phyloP scores from a whole-genome alignment of 2,329 filamentous ascomycete genomes.

The Cadophora malorum region DNA sequence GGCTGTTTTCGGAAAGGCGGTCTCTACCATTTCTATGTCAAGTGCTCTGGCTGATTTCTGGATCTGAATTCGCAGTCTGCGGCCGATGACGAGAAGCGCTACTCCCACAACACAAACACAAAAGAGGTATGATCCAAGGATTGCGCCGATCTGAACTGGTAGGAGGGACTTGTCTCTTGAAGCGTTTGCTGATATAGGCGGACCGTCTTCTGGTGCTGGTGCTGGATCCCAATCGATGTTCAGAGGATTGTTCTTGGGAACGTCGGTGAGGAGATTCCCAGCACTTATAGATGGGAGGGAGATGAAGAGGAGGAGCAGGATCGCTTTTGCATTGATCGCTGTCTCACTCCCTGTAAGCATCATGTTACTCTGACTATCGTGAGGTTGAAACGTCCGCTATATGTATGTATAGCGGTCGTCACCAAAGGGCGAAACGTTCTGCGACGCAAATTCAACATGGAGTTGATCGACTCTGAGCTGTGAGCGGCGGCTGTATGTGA shows the following conservation, averaged over 20 bases:
- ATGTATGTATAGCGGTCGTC: conserved; percentile 26
- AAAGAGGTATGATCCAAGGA: conserved; percentile 82
- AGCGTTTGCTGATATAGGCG: conserved; percentile 63
- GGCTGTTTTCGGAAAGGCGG: conserved; percentile 48
- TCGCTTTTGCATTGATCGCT: conserved; percentile 31
- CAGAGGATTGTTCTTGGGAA: conserved; percentile 36
- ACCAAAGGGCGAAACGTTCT: conserved; percentile 41
- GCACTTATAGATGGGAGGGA: conserved; percentile 32
- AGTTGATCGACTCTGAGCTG: conserved; percentile 28
- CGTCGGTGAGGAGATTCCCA: conserved; percentile 33
- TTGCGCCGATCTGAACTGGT: conserved; percentile 81
- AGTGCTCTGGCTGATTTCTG: conserved; percentile 31
- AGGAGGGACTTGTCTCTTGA: conserved; percentile 69
- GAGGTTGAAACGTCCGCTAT: conserved; percentile 29
- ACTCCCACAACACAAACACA: conserved; percentile 77
- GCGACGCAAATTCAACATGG: conserved; percentile 41
- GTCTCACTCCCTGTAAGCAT: conserved; percentile 37
- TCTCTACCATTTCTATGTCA: conserved; percentile 49
- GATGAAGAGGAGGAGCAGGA: conserved; percentile 28
- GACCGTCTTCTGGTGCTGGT: conserved; percentile 65
- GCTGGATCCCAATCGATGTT: conserved; percentile 60
- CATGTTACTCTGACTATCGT: conserved; percentile 31
- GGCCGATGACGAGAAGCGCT: conserved; percentile 65
- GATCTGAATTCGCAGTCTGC: conserved; percentile 53
- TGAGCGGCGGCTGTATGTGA: conserved; percentile 37